Conservation (phyloP, 345 rosid species). For the Euphorbia lathyris region DNA sequence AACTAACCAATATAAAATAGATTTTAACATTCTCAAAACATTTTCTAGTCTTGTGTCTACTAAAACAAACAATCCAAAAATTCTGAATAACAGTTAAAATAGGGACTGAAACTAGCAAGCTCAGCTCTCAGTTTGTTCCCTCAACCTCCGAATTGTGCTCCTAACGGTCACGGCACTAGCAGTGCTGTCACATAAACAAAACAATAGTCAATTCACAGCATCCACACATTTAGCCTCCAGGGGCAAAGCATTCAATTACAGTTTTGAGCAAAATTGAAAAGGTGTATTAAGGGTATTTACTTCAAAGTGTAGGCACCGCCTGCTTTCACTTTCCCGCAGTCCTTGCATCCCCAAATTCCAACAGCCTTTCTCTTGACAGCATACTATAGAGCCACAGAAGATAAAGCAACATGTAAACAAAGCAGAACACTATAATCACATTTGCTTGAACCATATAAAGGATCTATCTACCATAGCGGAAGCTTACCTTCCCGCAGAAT, state of each 20-base stretch:
- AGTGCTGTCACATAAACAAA: conserved; percentile 36
- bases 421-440: not conserved
- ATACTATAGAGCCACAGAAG: conserved; percentile 11
- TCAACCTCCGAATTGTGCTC: conserved; percentile 65
- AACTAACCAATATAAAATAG: not conserved
- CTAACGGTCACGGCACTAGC: conserved; percentile 75
- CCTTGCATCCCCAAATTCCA: conserved; percentile 38
- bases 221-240: not conserved
- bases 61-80: not conserved
- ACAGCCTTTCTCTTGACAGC: conserved; percentile 41
- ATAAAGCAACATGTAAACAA: not conserved
- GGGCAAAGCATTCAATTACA: not conserved
- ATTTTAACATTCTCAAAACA: conserved; percentile 12
- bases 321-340: conserved; percentile 33
- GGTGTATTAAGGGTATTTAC: not conserved
- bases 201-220: not conserved
- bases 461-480: too few species aligned
- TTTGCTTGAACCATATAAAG: too few species aligned
- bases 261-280: too few species aligned
- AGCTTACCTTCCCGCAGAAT: conserved; percentile 35
- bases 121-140: conserved; percentile 70
- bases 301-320: conserved; percentile 37
- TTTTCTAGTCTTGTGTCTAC: conserved; percentile 2
- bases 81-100: not conserved
- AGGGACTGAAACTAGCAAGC: not conserved